Conservation (phyloP, 2,329 filamentous ascomycete species). For the Annulohypoxylon truncatum region DNA sequence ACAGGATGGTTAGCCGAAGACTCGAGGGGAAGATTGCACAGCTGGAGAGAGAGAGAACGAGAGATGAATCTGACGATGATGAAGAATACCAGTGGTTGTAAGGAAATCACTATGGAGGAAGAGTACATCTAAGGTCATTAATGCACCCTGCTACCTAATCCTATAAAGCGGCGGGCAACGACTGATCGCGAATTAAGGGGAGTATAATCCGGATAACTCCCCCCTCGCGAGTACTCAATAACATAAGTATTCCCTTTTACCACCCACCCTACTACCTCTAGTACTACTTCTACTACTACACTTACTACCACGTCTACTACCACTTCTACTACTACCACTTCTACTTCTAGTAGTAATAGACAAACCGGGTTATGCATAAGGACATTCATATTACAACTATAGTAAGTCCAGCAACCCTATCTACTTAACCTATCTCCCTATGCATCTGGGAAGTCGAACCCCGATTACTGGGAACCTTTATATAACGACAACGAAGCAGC, state of each 20-base stretch:
- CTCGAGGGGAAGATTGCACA: slow-evolving; percentile 20
- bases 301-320: background rate
- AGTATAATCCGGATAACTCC: slow-evolving; percentile 17
- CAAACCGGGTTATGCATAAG: background rate
- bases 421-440: background rate
- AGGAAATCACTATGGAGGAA: background rate
- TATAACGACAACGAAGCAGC: background rate
- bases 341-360: background rate
- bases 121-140: slow-evolving; percentile 11
- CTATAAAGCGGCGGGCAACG: background rate
- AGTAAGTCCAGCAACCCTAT: background rate
- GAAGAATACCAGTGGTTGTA: slow-evolving; percentile 35
- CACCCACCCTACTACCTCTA: background rate
- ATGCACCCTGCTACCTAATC: background rate
- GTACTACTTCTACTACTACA: background rate
- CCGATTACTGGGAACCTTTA: background rate
- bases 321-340: background rate
- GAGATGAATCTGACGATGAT: slow-evolving; percentile 2
- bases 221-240: slow-evolving; percentile 3
- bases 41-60: slow-evolving; percentile 5
- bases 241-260: background rate
- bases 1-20: slow-evolving; percentile 10
- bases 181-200: background rate
- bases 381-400: background rate
- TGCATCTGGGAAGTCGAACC: background rate